Evolutionary conservation across 306 rosid genomes (phyloP).

Genomic region (Vicia sativa): DNA sequence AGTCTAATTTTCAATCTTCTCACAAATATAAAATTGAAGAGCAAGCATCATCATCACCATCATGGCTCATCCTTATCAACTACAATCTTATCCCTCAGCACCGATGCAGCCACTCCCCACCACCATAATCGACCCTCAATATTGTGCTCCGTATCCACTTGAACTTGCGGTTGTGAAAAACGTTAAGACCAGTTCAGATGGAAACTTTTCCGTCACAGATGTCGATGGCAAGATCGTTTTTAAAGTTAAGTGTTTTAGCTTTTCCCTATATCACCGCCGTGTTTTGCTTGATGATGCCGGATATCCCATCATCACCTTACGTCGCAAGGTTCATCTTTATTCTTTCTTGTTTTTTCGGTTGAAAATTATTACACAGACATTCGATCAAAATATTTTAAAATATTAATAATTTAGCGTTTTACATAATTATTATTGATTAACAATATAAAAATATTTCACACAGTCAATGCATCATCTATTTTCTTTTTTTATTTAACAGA

Average conservation of each 20-base stretch:
- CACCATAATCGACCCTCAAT: conserved; percentile 37
- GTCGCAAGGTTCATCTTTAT: conserved; percentile 40
- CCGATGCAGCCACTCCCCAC: too few relatives aligned
- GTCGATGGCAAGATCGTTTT: conserved; percentile 49
- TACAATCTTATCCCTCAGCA: too few relatives aligned
- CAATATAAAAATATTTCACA: too few relatives aligned
- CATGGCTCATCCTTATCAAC: too few relatives aligned
- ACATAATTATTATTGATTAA: too few relatives aligned
- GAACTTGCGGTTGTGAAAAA: conserved; percentile 50
- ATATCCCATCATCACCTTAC: conserved; percentile 44
- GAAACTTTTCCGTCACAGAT: conserved; percentile 52
- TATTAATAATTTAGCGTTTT: too few relatives aligned
- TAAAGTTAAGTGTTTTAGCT: conserved; percentile 44
- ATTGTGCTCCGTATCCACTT: conserved; percentile 44
- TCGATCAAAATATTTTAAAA: too few relatives aligned
- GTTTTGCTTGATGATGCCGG: conserved; percentile 50
- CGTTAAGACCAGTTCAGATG: conserved; percentile 37
- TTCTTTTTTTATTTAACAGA: too few relatives aligned
- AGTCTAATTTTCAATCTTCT: not conserved
- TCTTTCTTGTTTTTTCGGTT: too few relatives aligned
- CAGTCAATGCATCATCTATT: too few relatives aligned
- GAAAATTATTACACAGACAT: too few relatives aligned
- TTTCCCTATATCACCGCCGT: conserved; percentile 42
- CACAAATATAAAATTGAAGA: not conserved
- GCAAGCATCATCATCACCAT: not conserved